Evolutionary conservation across 1,284 basidiomycete genomes (phyloP), one percentile per base, ranked within the genome.

Genomic region (Cerioporus squamosus): DNA sequence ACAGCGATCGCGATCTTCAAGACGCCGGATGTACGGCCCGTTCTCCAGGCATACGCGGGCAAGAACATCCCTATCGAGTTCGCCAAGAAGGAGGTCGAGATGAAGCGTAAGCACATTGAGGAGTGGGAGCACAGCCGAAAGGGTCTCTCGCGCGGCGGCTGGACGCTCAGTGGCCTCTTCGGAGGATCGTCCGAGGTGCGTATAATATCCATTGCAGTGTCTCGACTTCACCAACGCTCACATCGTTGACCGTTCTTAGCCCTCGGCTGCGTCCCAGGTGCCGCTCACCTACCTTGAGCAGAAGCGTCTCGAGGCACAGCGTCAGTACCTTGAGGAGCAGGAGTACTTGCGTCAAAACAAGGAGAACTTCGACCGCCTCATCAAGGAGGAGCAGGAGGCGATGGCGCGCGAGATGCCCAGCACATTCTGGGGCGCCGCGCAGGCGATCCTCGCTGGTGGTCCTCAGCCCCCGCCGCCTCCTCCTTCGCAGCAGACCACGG

Each of bases 41-140:
- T 98, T 48, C 76, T 98, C 44, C 79, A 91, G 66, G 88, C 89
- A 14, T 99, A 98, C 72, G 77, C 84, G 10, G 95, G 89, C 51
- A 95, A 95, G 73, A 85, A 98, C 69, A 93, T 98, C 60, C 88
- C 95, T 1, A 64, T 88, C 7, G 95, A 96, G 75, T 98, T 95
- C 68, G 95, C 89, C 33, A 90, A 91, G 77, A 85, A 88, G 61
- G 94, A 97, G 75, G 88, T 88, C 0, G 90, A 91, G 70, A 83
- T 86, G 46, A 96, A 94, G 74, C 80, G 82, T 36, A 81, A 81
- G 56, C 88, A 94, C 60, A 72, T 95, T 14, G 91, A 90, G 55
- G 91, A 96, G 65, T 97, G 94, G 94, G 81, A 84, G 61, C 81
- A 85, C 50, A 79, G 79, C 64, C 76, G 73, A 46, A 81, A 81